phyloP scores from a whole-genome alignment of 768 basidiomycete genomes.

The Mrakia hoshinonis region DNA sequence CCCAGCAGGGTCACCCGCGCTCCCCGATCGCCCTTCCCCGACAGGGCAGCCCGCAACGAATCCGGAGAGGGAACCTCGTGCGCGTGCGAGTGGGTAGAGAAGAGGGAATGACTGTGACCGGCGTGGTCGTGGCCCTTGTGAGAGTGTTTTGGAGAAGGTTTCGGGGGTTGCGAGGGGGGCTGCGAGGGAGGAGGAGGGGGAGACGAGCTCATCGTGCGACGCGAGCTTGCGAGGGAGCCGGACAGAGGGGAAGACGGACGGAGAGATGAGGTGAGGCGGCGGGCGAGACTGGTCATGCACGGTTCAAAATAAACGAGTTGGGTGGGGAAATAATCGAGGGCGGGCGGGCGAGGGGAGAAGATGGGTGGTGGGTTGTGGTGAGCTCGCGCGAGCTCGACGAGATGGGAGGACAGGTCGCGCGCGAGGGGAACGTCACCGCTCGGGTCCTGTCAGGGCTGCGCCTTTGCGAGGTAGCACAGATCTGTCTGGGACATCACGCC shows the following conservation, averaged over 20 bases:
- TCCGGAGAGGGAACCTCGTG: conserved; percentile 16
- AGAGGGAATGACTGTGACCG: conserved; percentile 2
- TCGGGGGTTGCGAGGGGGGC: neutral
- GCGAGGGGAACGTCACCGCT: too few relatives aligned
- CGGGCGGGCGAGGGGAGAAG: neutral
- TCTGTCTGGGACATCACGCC: too few relatives aligned
- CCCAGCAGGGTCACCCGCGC: conserved; percentile 78
- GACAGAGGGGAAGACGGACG: neutral
- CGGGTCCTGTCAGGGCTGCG: too few relatives aligned
- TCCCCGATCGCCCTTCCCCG: conserved; percentile 56
- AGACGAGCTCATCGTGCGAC: neutral
- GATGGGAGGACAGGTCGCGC: too few relatives aligned
- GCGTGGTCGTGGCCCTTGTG: conserved; percentile 8
- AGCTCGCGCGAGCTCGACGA: too few relatives aligned
- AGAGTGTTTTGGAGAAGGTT: neutral
- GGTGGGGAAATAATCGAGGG: neutral
- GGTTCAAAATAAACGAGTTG: too few relatives aligned
- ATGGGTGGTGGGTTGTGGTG: conserved; percentile 14
- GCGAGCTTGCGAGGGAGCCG: neutral
- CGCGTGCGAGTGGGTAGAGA: conserved; percentile 16
- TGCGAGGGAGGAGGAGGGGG: neutral
- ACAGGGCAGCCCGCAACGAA: conserved; percentile 10
- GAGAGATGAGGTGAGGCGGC: neutral
- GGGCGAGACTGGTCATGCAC: neutral
- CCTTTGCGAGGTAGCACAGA: too few relatives aligned